Base-by-base conservation (phyloP, 805 yeast genomes). In the Wickerhamomyces xylosicus region DNA sequence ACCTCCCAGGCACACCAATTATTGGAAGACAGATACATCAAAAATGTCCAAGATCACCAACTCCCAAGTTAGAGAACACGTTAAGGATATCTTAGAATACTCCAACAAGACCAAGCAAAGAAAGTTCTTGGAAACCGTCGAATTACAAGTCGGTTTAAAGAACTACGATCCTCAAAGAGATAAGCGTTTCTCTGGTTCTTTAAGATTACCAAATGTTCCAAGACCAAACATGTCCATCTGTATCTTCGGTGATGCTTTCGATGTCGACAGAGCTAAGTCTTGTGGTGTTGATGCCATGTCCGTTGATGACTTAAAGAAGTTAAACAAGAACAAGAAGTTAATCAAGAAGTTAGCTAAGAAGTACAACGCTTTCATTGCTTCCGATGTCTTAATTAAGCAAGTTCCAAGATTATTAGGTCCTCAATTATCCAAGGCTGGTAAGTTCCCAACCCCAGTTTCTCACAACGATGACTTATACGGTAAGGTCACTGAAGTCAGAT, bases 91-190 rank as follows among this genome's bases (percentile, higher is more conserved):
- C 64, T 74, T 92, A 69, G 82, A 79, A 66, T 78, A 67, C 80
- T 86, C 97, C 61, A 77, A 66, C 68, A 92, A 84, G 72, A 82
- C 90, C 75, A 92, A 92, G 85, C 90, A 92, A 96, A 89, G 99
- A 83, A 92, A 92, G 95, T 92, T 92, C 78, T 84, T 90, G 74
- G 99, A 92, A 83, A 90, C 99, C 71, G 89, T 92, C 63, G 99
- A 92, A 78, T 79, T 92, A 68, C 98, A 92, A 78, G 95, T 92
- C 66, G 98, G 98, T 72, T 81, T 92, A 62, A 92, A 92, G 89
- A 92, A 92, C 95, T 92, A 92, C 75, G 99, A 92, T 71, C 97
- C 99, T 67, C 98, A 92, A 79, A 89, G 98, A 85, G 99, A 92
- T 76, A 92, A 92, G 89, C 97, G 99, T 87, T 92, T 92, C 97